Conservation (phyloP, 345 rosid genomes). For the Brassica napus region Da-Ae NC_063448.1:54804001-54804500, state of each 20-base stretch:
- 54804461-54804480: slow-evolving; percentile 19
- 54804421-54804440: neutral
- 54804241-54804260: slow-evolving; percentile 24
- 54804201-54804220: slow-evolving; percentile 18
- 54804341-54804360: too few relatives aligned
- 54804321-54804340: neutral
- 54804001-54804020: slow-evolving; percentile 42
- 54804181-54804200: slow-evolving; percentile 36
- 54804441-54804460: slow-evolving; percentile 22
- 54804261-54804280: slow-evolving; percentile 11
- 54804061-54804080: neutral
- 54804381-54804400: too few relatives aligned
- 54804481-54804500: slow-evolving; percentile 27
- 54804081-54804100: neutral
- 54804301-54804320: neutral
- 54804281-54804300: slow-evolving; percentile 12
- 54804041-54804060: neutral
- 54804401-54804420: too few relatives aligned
- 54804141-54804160: slow-evolving; percentile 28
- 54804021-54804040: neutral
- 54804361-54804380: too few relatives aligned
- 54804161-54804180: slow-evolving; percentile 33
- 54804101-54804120: slow-evolving; percentile 22
- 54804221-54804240: slow-evolving; percentile 33
- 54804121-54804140: slow-evolving; percentile 34